These are phyloP conservation scores for Scheffersomyces lignicola DNA, from an alignment of 1,139 yeast species.

Conservation along the genomic window DNA sequence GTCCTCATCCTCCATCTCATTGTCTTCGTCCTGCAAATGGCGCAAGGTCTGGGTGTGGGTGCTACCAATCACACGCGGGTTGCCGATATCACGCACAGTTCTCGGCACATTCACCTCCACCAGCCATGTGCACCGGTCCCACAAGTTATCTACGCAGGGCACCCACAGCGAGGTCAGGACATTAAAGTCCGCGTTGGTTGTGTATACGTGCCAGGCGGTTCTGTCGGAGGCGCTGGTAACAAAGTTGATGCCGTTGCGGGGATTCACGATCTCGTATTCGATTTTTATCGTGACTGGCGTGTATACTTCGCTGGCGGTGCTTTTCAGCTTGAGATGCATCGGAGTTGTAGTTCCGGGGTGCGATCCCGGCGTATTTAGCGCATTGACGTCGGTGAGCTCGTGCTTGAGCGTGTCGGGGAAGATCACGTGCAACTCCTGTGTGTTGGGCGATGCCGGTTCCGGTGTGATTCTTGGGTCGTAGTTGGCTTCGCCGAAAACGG, in stretches of 20 bases:
- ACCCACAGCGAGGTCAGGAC: slow-evolving; percentile 93
- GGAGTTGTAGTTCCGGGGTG: slow-evolving; percentile 37
- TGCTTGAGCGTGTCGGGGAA: slow-evolving; percentile 73
- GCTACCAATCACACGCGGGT: slow-evolving; percentile 43
- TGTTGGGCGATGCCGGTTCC: slow-evolving; percentile 39
- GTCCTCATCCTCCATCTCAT: slow-evolving; percentile 48
- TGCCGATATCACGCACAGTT: slow-evolving; percentile 71
- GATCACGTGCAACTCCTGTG: slow-evolving; percentile 69
- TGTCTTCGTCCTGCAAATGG: slow-evolving; percentile 21
- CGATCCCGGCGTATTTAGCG: slow-evolving; percentile 46
- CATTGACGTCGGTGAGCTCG: slow-evolving; percentile 54
- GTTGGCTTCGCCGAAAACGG: slow-evolving; percentile 56
- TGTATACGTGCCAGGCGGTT: slow-evolving; percentile 78
- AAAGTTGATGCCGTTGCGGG: slow-evolving; percentile 76
- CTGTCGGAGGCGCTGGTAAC: slow-evolving; percentile 49
- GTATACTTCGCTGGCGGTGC: slow-evolving; percentile 44
- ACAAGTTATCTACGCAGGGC: slow-evolving; percentile 88
- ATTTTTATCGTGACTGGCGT: slow-evolving; percentile 75
- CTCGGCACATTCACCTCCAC: slow-evolving; percentile 80
- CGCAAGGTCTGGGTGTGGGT: slow-evolving; percentile 22
- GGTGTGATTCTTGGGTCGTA: slow-evolving; percentile 28
- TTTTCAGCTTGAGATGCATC: slow-evolving; percentile 34
- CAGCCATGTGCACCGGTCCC: slow-evolving; percentile 94
- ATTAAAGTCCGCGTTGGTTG: slow-evolving; percentile 75
- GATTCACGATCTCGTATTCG: slow-evolving; percentile 64